These are phyloP conservation scores for Linum lewisii DNA, from an alignment of 345 rosid species.

Conservation along the genomic window DNA sequence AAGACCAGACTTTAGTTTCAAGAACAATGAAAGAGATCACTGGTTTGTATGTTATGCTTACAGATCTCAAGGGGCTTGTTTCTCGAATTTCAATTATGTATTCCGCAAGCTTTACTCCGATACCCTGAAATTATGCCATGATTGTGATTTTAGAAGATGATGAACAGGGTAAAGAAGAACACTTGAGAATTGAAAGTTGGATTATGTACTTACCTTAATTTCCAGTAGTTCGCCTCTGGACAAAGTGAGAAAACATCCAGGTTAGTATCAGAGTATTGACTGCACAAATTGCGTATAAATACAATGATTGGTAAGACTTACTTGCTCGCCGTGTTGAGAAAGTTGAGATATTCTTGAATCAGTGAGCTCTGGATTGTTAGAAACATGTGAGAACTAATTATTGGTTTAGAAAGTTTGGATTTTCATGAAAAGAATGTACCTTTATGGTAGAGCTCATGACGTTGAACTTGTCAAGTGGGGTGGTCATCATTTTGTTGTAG, in stretches of 20 bases:
- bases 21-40: neutral
- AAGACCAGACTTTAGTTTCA: too few species aligned
- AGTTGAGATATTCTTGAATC: constrained; percentile 48
- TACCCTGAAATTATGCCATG: constrained; percentile 39
- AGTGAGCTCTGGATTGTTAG: constrained; percentile 43
- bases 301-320: constrained; percentile 13
- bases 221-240: constrained; percentile 70
- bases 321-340: constrained; percentile 75
- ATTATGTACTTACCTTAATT: constrained; percentile 41
- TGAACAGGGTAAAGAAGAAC: neutral
- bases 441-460: constrained; percentile 49
- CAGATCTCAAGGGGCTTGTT: constrained; percentile 56
- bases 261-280: neutral
- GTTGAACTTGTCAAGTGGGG: constrained; percentile 46
- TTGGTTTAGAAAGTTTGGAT: neutral
- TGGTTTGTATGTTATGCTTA: constrained; percentile 15
- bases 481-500: constrained; percentile 19
- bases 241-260: neutral
- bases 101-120: constrained; percentile 69
- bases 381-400: neutral
- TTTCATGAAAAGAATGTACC: constrained; percentile 23
- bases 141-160: too few species aligned
- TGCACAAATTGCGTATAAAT: too few species aligned
- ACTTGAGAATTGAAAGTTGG: neutral
- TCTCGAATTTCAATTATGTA: constrained; percentile 62